Evolutionary conservation across 2,329 filamentous ascomycete species (phyloP).

Genomic region (Ascochyta rabiei): DNA sequence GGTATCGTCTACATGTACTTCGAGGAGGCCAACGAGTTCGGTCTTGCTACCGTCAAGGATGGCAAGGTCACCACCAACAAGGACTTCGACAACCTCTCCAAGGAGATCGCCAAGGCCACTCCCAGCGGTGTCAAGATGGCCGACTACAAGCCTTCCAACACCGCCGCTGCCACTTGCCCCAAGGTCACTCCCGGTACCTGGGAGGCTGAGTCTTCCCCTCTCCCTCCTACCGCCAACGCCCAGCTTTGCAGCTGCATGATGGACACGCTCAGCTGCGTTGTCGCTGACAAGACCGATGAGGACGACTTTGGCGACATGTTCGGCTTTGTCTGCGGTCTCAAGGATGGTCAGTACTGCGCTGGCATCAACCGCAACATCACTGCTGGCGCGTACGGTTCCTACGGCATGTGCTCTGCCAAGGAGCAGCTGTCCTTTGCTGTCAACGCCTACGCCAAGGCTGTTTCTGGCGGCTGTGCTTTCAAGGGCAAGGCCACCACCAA

Average conservation of each 20-base stretch:
- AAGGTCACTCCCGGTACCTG: slow-evolving; percentile 64
- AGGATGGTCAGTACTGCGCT: slow-evolving; percentile 61
- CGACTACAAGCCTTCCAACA: slow-evolving; percentile 77
- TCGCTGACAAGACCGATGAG: slow-evolving; percentile 60
- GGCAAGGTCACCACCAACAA: slow-evolving; percentile 67
- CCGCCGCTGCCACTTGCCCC: slow-evolving; percentile 73
- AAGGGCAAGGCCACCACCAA: slow-evolving; percentile 67
- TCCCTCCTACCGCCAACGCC: slow-evolving; percentile 82
- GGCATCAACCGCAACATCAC: slow-evolving; percentile 73
- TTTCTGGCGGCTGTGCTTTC: slow-evolving; percentile 71
- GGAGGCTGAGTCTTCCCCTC: slow-evolving; percentile 67
- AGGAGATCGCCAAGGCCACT: slow-evolving; percentile 69
- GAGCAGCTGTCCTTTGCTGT: slow-evolving; percentile 77
- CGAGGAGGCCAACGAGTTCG: slow-evolving; percentile 88
- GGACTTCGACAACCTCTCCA: slow-evolving; percentile 64
- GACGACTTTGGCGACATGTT: slow-evolving; percentile 73
- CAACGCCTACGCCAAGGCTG: slow-evolving; percentile 65
- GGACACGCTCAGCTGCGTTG: slow-evolving; percentile 72
- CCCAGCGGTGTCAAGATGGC: slow-evolving; percentile 70
- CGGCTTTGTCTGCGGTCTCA: slow-evolving; percentile 69
- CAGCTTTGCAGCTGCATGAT: slow-evolving; percentile 87
- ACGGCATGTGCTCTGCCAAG: slow-evolving; percentile 74
- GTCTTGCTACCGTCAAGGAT: slow-evolving; percentile 69
- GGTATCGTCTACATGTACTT: slow-evolving; percentile 99
- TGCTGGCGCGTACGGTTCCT: slow-evolving; percentile 74